phyloP scores from a whole-genome alignment of 1,284 basidiomycete genomes.

The Malassezia dermatis region DNA sequence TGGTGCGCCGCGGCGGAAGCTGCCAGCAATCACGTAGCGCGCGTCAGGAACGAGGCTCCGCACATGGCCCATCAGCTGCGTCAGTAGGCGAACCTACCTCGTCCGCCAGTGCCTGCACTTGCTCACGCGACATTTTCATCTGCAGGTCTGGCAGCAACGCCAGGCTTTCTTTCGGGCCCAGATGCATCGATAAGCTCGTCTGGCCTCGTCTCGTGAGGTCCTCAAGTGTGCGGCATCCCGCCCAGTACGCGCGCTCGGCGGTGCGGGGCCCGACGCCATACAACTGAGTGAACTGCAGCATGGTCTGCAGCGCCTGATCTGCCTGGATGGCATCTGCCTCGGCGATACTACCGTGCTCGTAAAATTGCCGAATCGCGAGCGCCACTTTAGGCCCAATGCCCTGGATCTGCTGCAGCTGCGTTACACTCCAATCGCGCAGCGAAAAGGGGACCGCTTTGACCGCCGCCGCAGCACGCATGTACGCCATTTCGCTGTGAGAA shows the following conservation, averaged over 20 bases:
- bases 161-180: conserved; percentile 8
- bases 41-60: conserved; percentile 6
- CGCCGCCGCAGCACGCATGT: conserved; percentile 35
- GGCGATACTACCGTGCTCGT: conserved; percentile 21
- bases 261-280: conserved; percentile 39
- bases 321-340: conserved; percentile 32
- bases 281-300: conserved; percentile 33
- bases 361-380: conserved; percentile 29
- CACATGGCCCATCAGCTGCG: conserved; percentile 10
- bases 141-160: conserved; percentile 17
- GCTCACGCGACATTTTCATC: conserved; percentile 4
- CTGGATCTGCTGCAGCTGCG: conserved; percentile 25
- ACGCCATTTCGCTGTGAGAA: conserved; percentile 30
- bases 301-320: conserved; percentile 27
- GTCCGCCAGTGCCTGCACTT: conserved; percentile 11
- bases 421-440: conserved; percentile 5
- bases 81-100: neutral
- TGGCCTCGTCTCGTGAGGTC: conserved; percentile 30
- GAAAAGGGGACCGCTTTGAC: conserved; percentile 35
- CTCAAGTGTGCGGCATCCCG: conserved; percentile 27
- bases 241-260: conserved; percentile 32
- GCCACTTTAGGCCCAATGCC: conserved; percentile 39
- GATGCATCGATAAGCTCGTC: conserved; percentile 9
- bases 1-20: conserved; percentile 18
- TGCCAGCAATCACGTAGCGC: conserved; percentile 10